Evolutionary conservation across 2,329 filamentous ascomycete species (phyloP), one percentile per base, ranked within the genome.

Genomic region (Monosporascus sp.): DNA sequence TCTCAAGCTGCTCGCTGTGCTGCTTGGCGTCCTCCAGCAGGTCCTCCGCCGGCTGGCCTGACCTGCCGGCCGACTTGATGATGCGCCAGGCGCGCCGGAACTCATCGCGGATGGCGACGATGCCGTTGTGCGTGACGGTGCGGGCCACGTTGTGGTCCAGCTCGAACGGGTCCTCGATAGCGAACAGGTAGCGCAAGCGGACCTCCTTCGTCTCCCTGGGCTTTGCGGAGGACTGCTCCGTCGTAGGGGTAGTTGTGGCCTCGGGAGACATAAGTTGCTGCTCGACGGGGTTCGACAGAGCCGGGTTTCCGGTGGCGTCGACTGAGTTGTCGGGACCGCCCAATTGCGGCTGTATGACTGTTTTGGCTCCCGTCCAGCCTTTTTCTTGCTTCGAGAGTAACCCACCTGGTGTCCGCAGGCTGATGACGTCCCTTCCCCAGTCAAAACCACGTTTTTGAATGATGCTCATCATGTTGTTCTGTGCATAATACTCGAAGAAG

Each of bases 91-190:
- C 90, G 20, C 90, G 81, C 18, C 89, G 80, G 64, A 96, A 94
- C 70, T 96, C 90, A 61, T 94, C 87, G 41, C 89, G 79, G 55
- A 96, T 94, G 1, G 86, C 81, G 1, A 89, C 85, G 57, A 96
- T 89, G 2, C 90, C 90, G 55, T 85, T 82, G 63, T 93, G 88
- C 6, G 87, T 91, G 1, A 96, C 90, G 0, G 90, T 96, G 48
- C 90, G 79, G 3, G 89, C 92, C 37, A 96, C 88, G 61, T 96
- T 97, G 70, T 96, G 90, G 41, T 90, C 85, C 2, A 85, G 72
- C 72, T 96, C 90, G 63, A 96, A 96, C 0, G 92, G 92, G 67
- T 96, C 92, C 66, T 96, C 92, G 55, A 97, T 92, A 35, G 90
- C 89, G 59, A 96, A 88, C 5, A 96, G 79, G 67, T 90, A 96